Evolutionary conservation across 2,329 filamentous ascomycete species (phyloP), one percentile per base, ranked within the genome.

Genomic region (Thelonectria blattea): DNA sequence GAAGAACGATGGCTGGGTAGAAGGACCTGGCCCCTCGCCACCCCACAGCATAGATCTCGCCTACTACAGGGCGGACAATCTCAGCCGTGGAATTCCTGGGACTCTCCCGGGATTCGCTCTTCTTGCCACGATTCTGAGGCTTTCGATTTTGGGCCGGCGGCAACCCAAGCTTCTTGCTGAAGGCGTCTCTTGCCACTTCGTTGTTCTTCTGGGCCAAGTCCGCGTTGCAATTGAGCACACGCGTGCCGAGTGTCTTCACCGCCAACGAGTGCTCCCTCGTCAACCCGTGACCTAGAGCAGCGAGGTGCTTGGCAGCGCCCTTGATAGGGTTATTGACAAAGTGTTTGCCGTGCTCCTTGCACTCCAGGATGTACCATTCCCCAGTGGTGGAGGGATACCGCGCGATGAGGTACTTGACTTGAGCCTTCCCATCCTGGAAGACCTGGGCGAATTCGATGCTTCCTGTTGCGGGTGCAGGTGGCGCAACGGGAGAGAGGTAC

Each of bases 341-440:
- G 15, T 52, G 46, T 4, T n/a, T 20, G 2, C 14, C 3, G 18
- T 59, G 47, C 15, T 52, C 11, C 15, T 30, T 53, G 34, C 56
- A 62, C 42, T 56, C 52, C 2, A 62, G n/a, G 9, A 62, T 62
- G 17, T 59, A 58, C 51, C 51, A 62, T 5, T 27, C 7, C 2
- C 45, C 55, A 12, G 14, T 17, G 14, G 9, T 17, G 12, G n/a
- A 7, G 1, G 54, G 59, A 22, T 46, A 50, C 7, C 17, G 50
- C 5, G 20, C 45, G 11, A 62, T 56, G 4, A 30, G 14, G 42
- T 59, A 56, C 24, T 62, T 58, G 39, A 48, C 14, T n/a, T 20
- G 10, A 15, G 60, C 51, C 3, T 52, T 47, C 14, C 56, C 56
- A 2, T 32, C 27, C 20, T 59, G 56, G 20, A 46, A 62, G 6